A percentile compares a stretch with the other conserved stretches of the same genome.
phyloP scores from a whole-genome alignment of 164 flowering plant species.

The Chloranthus sessilifolius region DNA sequence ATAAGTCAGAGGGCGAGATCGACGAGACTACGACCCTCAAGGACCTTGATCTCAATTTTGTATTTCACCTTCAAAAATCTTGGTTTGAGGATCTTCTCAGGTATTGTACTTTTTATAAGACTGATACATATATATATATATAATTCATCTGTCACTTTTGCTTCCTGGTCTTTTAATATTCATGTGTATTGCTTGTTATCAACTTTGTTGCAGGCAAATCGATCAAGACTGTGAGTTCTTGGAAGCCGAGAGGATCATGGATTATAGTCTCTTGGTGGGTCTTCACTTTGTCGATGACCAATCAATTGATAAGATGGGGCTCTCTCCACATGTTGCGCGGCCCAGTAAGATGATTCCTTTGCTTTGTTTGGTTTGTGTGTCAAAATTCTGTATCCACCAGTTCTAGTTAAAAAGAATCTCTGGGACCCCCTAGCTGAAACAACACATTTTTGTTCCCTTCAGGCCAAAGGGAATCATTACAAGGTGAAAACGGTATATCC shows the following conservation, averaged over 20 bases:
- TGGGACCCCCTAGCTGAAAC: not conserved
- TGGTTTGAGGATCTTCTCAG: constrained; percentile 62
- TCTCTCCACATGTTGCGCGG: constrained; percentile 55
- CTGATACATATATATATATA: too few species aligned
- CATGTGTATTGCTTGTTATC: too few species aligned
- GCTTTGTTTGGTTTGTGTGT: too few species aligned
- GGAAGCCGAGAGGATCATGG: constrained; percentile 86
- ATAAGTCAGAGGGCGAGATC: constrained; percentile 39
- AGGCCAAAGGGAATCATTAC: constrained; percentile 57
- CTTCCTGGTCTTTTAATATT: not conserved
- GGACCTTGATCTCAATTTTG: constrained; percentile 72
- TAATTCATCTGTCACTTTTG: not conserved
- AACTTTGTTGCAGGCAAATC: constrained; percentile 58
- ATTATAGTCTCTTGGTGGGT: constrained; percentile 87
- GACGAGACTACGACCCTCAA: constrained; percentile 62
- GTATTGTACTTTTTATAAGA: constrained; percentile 22
- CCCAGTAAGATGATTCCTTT: constrained; percentile 30
- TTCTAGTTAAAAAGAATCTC: not conserved
- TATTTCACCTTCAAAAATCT: constrained; percentile 49
- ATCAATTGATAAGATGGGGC: constrained; percentile 55
- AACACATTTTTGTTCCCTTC: constrained; percentile 8
- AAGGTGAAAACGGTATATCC: constrained; percentile 53
- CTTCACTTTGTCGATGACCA: constrained; percentile 75
- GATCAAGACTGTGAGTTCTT: constrained; percentile 77
- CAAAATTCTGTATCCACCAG: too few species aligned